Evolutionary conservation across 2,329 filamentous ascomycete genomes (phyloP), one percentile per base, ranked within the genome.

Genomic region (Whalleya microplaca): DNA sequence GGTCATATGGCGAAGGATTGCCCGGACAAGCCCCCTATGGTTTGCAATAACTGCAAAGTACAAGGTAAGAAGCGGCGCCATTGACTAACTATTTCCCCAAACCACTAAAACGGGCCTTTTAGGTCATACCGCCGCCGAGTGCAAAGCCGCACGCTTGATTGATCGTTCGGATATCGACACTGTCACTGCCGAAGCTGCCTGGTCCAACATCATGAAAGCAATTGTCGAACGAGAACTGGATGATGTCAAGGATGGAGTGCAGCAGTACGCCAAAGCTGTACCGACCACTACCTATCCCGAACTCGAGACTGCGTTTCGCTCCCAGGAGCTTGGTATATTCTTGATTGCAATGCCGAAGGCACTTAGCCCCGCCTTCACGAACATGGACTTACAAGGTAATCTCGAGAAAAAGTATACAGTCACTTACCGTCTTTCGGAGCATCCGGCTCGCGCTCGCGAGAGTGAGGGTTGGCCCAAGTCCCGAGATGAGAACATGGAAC

Each of bases 301-400:
- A 18, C 77, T 92, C 5, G 87, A 92, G 75, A 66, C 77, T 29
- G 78, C 78, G 1, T 81, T 91, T 68, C 84, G 88, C 6, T 64
- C 72, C 1, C 75, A 83, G 42, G 69, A 75, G 0, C 78, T 89
- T 56, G 72, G 73, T 2, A 73, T 89, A 14, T 87, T 80, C 73
- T 73, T 91, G 51, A 87, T 91, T 62, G 84, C 84, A 5, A 71
- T 83, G 5, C 82, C 89, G 75, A 81, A 83, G 62, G 73, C 81
- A 32, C 71, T 89, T 27, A 69, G 78, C 0, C 68, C 74, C 1
- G 84, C 85, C 4, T 81, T 86, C 63, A 89, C 85, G 58, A 87
- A 89, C 72, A 88, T 91, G 84, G 87, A 91, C 61, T 75, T 90
- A 1, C 87, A 91, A 66, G 88, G 88, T 4, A 84, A 88, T 58